Base-by-base conservation (phyloP, 768 basidiomycete genomes). In the Leccinum olivaceopallidum region DNA sequence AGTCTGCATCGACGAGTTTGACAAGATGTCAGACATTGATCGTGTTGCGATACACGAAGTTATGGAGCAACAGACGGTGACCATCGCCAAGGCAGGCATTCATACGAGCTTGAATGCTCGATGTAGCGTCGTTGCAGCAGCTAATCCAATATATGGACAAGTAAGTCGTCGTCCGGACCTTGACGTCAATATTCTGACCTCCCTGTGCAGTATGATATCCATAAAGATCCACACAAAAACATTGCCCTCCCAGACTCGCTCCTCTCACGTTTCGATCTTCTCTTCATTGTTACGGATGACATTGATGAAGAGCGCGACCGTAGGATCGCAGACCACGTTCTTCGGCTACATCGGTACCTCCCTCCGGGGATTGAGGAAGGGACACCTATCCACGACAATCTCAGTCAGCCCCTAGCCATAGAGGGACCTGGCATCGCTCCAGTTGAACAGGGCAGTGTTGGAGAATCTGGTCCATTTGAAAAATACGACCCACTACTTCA, bases 21-120 rank as follows among this genome's bases (percentile, higher is more conserved):
- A 99, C 83, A 99, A 99, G 75, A 98, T 99, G 97, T 95, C 94
- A 28, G 97, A 99, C 71, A 84, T 98, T 65, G 97, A 99, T 78
- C 87, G 97, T 65, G 96, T 98, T 20, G 96, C 97, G 36, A 99
- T 99, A 69, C 97, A 99, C 77, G 97, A 99, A 85, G 97, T 98
- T 71, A 99, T 99, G 97, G 97, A 98, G 73, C 96, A 98, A 75
- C 97, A 99, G 73, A 99, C 97, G 0, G 96, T 99, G 52, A 98
- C 97, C 9, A 99, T 99, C 65, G 97, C 97, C 53, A 99, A 99
- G 71, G 97, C 97, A 13, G 97, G 97, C 60, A 99, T 99, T 65
- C 97, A 98, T 71, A 99, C 97, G 0, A 95, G 91, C 72, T 81
- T 99, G 68, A 99, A 99, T 75, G 97, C 97, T 5, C 85, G 97